Percentiles rank a stretch among this genome's conserved stretches.
phyloP scores from a whole-genome alignment of 2,329 filamentous ascomycete species.

The Leptographium galeiforme region DNA sequence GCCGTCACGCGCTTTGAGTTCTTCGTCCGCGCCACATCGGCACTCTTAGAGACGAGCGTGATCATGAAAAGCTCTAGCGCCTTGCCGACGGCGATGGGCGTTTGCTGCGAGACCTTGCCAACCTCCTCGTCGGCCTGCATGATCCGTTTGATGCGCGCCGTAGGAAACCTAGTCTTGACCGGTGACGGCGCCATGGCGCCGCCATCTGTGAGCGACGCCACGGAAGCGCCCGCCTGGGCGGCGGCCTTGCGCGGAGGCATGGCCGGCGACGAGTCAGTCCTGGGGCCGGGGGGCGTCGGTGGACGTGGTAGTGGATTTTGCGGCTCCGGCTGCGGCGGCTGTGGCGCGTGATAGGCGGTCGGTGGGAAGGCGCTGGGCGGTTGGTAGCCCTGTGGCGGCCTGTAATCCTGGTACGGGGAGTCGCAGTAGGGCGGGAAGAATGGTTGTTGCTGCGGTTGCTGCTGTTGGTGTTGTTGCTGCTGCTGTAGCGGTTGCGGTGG shows the following conservation, averaged over 20 bases:
- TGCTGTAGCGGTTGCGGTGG: not conserved
- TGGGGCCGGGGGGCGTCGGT: not conserved
- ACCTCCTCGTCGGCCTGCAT: conserved; percentile 99
- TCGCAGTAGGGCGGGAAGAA: conserved; percentile 2
- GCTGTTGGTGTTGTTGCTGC: not conserved
- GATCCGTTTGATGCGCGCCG: conserved; percentile 93
- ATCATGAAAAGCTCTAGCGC: conserved; percentile 98
- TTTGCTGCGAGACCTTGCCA: conserved; percentile 95
- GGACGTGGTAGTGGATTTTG: conserved; percentile 2
- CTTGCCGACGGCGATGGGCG: conserved; percentile 89
- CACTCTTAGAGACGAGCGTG: conserved; percentile 76
- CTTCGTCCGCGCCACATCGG: conserved; percentile 67
- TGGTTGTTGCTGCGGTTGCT: not conserved
- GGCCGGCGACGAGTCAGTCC: not conserved
- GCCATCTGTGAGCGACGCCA: not conserved
- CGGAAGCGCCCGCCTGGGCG: not conserved
- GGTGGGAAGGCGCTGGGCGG: not conserved
- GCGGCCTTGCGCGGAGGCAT: conserved; percentile 10
- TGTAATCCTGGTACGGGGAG: conserved; percentile 4
- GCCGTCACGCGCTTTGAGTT: conserved; percentile 84
- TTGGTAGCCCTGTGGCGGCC: conserved; percentile 1
- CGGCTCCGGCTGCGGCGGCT: conserved; percentile 8
- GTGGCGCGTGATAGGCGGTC: not conserved
- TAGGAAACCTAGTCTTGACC: conserved; percentile 91
- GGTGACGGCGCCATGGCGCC: conserved; percentile 46